Percentiles rank a stretch among this genome's conserved stretches.
Evolutionary conservation across 495 filamentous ascomycete genomes (phyloP).

Genomic region (Melanomma pulvis-pyrius): DNA sequence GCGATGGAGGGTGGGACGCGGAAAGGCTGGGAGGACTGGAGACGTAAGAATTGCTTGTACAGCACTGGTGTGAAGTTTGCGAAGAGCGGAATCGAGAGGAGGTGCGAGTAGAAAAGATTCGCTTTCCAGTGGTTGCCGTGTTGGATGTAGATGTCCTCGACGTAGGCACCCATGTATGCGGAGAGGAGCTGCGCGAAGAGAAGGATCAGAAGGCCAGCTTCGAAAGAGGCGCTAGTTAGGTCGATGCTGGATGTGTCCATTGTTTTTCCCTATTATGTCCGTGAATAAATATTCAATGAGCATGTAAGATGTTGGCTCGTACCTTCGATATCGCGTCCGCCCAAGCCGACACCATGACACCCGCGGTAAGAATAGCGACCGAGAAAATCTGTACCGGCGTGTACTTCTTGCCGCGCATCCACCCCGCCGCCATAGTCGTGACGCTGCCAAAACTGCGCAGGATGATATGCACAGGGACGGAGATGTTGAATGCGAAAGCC

Average conservation of each 20-base stretch:
- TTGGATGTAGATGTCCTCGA: constrained; percentile 80
- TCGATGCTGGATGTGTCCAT: constrained; percentile 36
- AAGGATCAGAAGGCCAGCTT: constrained; percentile 80
- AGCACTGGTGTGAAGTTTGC: constrained; percentile 53
- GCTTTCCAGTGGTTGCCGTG: constrained; percentile 94
- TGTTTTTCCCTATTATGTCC: constrained; percentile 42
- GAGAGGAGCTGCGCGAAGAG: constrained; percentile 87
- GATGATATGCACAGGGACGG: constrained; percentile 96
- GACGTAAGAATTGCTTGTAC: constrained; percentile 51
- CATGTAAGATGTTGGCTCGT: background rate
- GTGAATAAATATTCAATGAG: background rate
- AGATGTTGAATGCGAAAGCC: constrained; percentile 95
- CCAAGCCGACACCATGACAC: constrained; percentile 83
- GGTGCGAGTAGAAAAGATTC: constrained; percentile 91
- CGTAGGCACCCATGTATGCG: constrained; percentile 93
- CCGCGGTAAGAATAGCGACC: constrained; percentile 79
- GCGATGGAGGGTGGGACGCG: constrained; percentile 19
- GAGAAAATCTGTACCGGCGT: constrained; percentile 75
- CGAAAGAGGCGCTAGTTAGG: constrained; percentile 52
- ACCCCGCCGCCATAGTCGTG: constrained; percentile 86
- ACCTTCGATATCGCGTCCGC: constrained; percentile 85
- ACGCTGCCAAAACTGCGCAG: constrained; percentile 92
- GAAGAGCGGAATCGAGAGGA: constrained; percentile 74
- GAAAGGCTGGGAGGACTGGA: constrained; percentile 48
- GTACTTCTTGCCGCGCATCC: constrained; percentile 81